Base-by-base conservation (phyloP, 495 filamentous ascomycete species). In the Podospora australis region DNA sequence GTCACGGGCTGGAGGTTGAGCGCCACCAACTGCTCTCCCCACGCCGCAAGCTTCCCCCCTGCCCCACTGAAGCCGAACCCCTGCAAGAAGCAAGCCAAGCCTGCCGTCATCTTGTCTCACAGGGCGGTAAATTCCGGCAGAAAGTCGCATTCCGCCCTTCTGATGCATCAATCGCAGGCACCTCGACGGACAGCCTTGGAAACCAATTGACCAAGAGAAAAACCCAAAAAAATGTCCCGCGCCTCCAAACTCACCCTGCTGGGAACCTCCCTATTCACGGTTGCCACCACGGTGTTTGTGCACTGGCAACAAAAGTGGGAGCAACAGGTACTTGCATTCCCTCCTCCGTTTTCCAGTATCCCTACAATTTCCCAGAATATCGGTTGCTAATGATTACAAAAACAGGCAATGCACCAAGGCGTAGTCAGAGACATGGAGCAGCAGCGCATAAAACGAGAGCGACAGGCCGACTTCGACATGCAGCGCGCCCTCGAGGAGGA, bases 351-450 rank as follows among this genome's bases (percentile, higher is more conserved):
- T 25, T 34, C 10, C 44, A n/a, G n/a, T n/a, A 26, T 47, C 40
- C 21, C 25, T 20, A n/a, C 24, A 19, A 28, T 36, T 32, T 28
- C 16, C 30, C 26, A 19, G n/a, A 4, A n/a, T 10, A 16, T 22
- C 5, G 2, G 13, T 40, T 6, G 38, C 16, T 6, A 21, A 21
- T 22, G 13, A 4, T 17, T 23, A 20, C 6, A 25, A 35, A 21
- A 42, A 30, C 61, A 95, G 91, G 86, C 88, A 34, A 99, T 99
- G 92, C 92, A 99, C 62, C 79, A 80, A 48, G 94, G 94, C 13
- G 92, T 99, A 6, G 72, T 96, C 56, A 86, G 90, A 35, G 94
- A 97, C 57, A 86, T 95, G 72, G 90, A 97, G 59, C 91, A 95
- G 64, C 90, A 95, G 60, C 80, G 84, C 25, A 59, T 96, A 41